A percentile compares a stretch with the other conserved stretches of the same genome.
Conservation (phyloP, 345 rosid species). For the Citrus inodora region DNA sequence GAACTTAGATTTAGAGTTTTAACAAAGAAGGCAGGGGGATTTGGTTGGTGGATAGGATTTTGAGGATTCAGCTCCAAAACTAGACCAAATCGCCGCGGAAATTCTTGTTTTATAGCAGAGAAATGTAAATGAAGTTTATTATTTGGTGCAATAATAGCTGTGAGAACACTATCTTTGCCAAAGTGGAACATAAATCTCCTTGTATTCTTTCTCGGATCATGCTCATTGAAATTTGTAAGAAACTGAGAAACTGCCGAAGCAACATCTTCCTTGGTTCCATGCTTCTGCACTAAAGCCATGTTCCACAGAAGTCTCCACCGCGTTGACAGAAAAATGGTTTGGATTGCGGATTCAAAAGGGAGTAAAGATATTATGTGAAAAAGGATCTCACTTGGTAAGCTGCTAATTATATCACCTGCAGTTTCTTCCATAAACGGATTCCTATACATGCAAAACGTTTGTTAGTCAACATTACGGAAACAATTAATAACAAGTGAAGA, state of each 20-base stretch:
- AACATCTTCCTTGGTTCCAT: conserved; percentile 38
- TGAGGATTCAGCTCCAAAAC: conserved; percentile 30
- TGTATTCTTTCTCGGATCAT: conserved; percentile 36
- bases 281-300: conserved; percentile 31
- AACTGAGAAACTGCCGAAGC: conserved; percentile 33
- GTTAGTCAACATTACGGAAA: too few relatives aligned
- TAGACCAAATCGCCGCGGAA: conserved; percentile 23
- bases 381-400: conserved; percentile 55
- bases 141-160: conserved; percentile 41
- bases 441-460: background rate
- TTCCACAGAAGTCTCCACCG: conserved; percentile 51
- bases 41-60: conserved; percentile 17
- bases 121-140: conserved; percentile 39
- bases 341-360: conserved; percentile 60
- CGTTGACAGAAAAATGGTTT: conserved; percentile 46
- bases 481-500: background rate
- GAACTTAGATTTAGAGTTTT: conserved; percentile 41
- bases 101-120: conserved; percentile 30
- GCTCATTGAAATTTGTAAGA: conserved; percentile 45
- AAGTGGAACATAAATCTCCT: conserved; percentile 41
- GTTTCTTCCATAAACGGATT: background rate
- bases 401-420: conserved; percentile 38
- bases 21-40: conserved; percentile 32
- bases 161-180: conserved; percentile 28
- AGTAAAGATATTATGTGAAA: conserved; percentile 47